phyloP scores from a whole-genome alignment of 192 early-diverging fungal genomes.

The Coemansia sp. region DNA sequence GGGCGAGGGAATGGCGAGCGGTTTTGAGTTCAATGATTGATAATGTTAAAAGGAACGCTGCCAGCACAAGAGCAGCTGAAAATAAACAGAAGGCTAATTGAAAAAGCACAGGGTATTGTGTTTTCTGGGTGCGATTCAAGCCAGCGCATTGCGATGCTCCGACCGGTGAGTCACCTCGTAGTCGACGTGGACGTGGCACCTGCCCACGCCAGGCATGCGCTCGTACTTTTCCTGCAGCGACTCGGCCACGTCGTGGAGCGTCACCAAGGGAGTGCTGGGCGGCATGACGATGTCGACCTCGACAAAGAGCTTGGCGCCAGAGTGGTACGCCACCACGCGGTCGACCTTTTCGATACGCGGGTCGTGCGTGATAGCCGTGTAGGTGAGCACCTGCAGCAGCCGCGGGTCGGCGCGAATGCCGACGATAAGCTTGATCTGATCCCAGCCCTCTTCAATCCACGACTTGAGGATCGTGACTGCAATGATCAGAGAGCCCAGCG shows the following conservation, averaged over 20 bases:
- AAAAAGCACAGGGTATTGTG: too few relatives aligned
- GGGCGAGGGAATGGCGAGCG: too few relatives aligned
- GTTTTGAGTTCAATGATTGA: too few relatives aligned
- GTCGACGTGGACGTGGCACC: constrained; percentile 93
- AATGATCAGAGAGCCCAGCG: constrained; percentile 65
- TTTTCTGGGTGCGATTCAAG: too few relatives aligned
- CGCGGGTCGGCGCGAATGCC: constrained; percentile 75
- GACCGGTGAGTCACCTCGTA: constrained; percentile 85
- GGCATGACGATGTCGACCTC: constrained; percentile 96
- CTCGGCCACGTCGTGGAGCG: constrained; percentile 92
- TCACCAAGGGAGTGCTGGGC: constrained; percentile 70
- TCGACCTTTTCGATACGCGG: constrained; percentile 66
- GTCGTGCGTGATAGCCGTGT: constrained; percentile 78
- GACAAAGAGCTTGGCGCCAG: constrained; percentile 85
- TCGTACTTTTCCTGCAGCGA: constrained; percentile 87
- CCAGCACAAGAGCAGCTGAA: not conserved
- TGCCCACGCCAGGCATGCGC: constrained; percentile 75
- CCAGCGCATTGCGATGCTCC: constrained; percentile 58
- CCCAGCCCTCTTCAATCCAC: constrained; percentile 64
- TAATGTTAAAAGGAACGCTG: too few relatives aligned
- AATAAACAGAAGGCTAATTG: not conserved
- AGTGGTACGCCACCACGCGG: constrained; percentile 80
- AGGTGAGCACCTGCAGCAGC: constrained; percentile 81
- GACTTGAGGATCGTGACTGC: constrained; percentile 65
- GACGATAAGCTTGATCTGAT: constrained; percentile 73